Evolutionary conservation across 306 rosid genomes (phyloP), one percentile per base, ranked within the genome.

Genomic region (Fagus crenata): DNA sequence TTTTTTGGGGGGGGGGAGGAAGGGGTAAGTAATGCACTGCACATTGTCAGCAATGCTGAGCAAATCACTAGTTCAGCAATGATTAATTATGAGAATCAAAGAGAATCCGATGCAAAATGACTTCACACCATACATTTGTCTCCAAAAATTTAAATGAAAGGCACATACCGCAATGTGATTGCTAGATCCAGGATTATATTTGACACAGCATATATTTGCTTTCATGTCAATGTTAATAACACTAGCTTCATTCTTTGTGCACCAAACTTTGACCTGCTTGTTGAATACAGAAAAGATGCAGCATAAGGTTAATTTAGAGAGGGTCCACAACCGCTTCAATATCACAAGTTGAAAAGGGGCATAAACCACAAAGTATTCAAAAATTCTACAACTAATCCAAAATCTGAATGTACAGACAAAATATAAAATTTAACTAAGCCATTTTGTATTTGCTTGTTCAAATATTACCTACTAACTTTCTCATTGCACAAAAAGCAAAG

Each of bases 141-240:
- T 76, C 76, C 61, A 75, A 76, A 46, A 82, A 59, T 63, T 60
- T 33, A 18, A 51, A 78, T 18, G 71, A 74, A 85, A 82, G 80
- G 80, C 39, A 60, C 90, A 75, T 90, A 95, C 99, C 49, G 97
- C 97, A 80, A 95, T 91, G 80, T 84, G 80, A 89, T 92, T 78
- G 83, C 97, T 84, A 5, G 97, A 92, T 84, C 99, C 97, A 81
- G 99, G 99, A 84, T 95, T 95, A 84, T 90, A 95, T 81, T 95
- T 92, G 73, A 95, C 99, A 55, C 97, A 92, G 74, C 99, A 95
- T 82, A 95, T 95, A 89, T 95, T 95, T 31, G 99, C 99, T 91
- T 95, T 92, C 97, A 95, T 92, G 83, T 95, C 99, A 81, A 92
- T 95, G 78, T 95, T 90, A 41, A 88, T 84, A 77, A 89, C 99